Evolutionary conservation across 1,284 basidiomycete species (phyloP), one percentile per base, ranked within the genome.

Genomic region (Boletus hoseneyae): DNA sequence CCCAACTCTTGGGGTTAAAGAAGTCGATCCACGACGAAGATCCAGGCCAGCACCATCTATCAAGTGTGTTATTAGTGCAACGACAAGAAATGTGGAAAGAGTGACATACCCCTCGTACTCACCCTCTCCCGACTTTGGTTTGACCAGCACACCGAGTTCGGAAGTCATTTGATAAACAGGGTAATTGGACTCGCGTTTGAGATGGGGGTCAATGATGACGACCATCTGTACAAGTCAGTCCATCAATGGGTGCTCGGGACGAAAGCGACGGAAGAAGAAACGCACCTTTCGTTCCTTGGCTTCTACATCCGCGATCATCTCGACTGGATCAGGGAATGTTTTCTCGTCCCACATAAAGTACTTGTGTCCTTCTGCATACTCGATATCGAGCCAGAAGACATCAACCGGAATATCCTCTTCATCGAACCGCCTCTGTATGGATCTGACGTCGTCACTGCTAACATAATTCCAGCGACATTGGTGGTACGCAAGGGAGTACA

Each of bases 401-500:
- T 98, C 97, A 33, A 98, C 84, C 0, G 97, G 96, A 48, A 98
- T 93, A 61, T 97, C 91, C 33, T 87, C 88, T 57, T 93, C 88
- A 57, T 98, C 95, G 64, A 99, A 97, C 47, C 85, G 76, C 61
- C 76, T 78, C 70, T 94, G 88, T 7, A 98, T 93, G n/a, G 80
- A 77, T 16, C 93, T 79, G 6, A 99, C 79, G 66, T 99, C 97
- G 11, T 88, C 83, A 42, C 92, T 87, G 65, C 85, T 91, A 57
- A 97, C 79, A 65, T 99, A 99, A 71, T 99, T 99, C 97, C 97
- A 99, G 40, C 97, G 78, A 69, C 94, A 98, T 68, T 99, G 96
- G 70, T 99, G 96, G 67, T 99, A 96, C 0, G 87, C 96, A 45
- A 97, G 78, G 25, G 93, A 83, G 82, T 93, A 98, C 42, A 91